Percentiles rank a stretch among this genome's conserved stretches.
phyloP scores from a whole-genome alignment of 75 land plant genomes.

The Larix kaempferi region DNA sequence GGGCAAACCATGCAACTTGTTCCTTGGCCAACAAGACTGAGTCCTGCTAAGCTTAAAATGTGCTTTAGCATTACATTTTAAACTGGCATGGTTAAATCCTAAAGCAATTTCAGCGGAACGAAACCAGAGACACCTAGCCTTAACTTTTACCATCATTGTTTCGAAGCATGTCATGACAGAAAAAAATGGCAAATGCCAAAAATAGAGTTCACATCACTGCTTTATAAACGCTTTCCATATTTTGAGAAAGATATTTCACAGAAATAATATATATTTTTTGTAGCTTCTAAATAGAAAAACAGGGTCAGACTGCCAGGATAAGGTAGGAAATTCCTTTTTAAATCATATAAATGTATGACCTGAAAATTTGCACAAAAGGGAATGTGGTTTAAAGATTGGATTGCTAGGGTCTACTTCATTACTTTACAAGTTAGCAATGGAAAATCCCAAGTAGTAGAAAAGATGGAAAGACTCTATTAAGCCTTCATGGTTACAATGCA shows the following conservation, averaged over 20 bases:
- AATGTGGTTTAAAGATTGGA: not conserved
- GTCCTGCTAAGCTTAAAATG: conserved; percentile 2
- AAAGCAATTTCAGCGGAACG: too few relatives aligned
- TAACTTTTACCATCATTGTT: too few relatives aligned
- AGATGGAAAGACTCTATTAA: not conserved
- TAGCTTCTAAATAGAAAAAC: not conserved
- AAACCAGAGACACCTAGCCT: too few relatives aligned
- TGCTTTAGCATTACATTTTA: not conserved
- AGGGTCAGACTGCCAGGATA: not conserved
- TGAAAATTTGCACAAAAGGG: not conserved
- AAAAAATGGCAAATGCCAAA: not conserved
- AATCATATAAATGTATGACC: not conserved
- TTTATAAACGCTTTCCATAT: not conserved
- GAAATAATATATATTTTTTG: not conserved
- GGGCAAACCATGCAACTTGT: not conserved
- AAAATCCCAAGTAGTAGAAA: not conserved
- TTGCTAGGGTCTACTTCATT: not conserved
- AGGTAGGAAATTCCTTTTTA: not conserved
- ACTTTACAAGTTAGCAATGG: not conserved
- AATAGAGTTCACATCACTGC: not conserved
- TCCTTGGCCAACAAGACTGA: not conserved
- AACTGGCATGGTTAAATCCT: not conserved
- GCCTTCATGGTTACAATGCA: not conserved
- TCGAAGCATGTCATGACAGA: not conserved
- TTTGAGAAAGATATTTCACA: not conserved